A percentile compares a stretch with the other conserved stretches of the same genome.
Evolutionary conservation across 345 rosid species (phyloP).

Genomic region (Sapria himalayana): DNA sequence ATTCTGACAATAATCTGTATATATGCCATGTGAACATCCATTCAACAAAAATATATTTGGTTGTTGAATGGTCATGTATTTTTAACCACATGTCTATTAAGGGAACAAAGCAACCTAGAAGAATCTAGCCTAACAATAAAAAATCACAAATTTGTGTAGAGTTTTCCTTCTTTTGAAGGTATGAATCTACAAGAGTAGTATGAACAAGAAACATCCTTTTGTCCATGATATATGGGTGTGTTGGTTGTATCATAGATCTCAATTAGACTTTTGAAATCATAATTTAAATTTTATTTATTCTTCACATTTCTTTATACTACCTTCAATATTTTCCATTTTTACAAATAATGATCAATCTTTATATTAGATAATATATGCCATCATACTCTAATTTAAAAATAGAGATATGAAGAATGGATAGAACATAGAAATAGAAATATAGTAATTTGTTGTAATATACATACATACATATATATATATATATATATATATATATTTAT

Average conservation of each 20-base stretch:
- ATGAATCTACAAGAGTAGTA: constrained; percentile 68
- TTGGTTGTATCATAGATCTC: constrained; percentile 78
- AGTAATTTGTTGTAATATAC: no score
- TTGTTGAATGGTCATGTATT: no score
- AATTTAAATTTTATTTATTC: constrained; percentile 45
- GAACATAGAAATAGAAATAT: no score
- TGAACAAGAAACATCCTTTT: constrained; percentile 69
- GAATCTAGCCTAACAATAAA: constrained; percentile 80
- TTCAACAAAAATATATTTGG: no score
- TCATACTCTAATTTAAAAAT: no score
- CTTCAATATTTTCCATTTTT: constrained; percentile 49
- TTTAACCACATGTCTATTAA: constrained; percentile 60
- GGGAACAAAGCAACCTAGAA: constrained; percentile 81
- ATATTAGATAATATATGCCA: no score
- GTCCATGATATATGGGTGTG: constrained; percentile 81
- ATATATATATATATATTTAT: no score
- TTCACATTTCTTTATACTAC: constrained; percentile 65
- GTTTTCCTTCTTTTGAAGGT: constrained; percentile 46
- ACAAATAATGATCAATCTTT: no score
- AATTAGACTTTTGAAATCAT: constrained; percentile 84
- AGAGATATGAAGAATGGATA: no score
- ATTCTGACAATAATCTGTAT: no score
- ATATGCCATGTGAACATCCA: no score
- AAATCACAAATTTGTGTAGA: constrained; percentile 60
- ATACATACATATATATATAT: no score